These are phyloP conservation scores for Lumnitzera littorea DNA, from an alignment of 345 rosid species.

Conservation along the genomic window DNA sequence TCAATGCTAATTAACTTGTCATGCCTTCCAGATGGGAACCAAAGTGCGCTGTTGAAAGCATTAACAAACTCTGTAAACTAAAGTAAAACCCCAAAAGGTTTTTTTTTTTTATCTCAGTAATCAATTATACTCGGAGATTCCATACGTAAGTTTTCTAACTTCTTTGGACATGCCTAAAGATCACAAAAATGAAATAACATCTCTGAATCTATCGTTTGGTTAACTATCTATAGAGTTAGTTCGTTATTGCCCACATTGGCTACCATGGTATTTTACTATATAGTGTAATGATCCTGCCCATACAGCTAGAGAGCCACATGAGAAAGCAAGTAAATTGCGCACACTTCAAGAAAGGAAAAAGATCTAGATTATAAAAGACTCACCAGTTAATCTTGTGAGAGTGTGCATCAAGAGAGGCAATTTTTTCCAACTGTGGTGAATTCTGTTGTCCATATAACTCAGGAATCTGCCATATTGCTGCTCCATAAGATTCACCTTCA, in stretches of 20 bases:
- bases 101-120: no score
- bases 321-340: no score
- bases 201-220: no score
- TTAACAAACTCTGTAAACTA: conserved; percentile 5
- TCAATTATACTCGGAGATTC: no score
- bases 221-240: no score
- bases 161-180: no score
- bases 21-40: conserved; percentile 87
- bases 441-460: conserved; percentile 81
- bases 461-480: conserved; percentile 95
- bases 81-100: background rate
- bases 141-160: no score
- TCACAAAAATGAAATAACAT: no score
- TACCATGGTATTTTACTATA: no score
- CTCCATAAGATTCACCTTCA: conserved; percentile 77
- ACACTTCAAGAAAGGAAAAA: background rate
- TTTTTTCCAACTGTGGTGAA: conserved; percentile 77
- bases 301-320: no score
- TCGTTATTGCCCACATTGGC: no score
- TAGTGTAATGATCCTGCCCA: no score
- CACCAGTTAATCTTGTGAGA: conserved; percentile 76
- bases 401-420: conserved; percentile 79
- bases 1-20: conserved; percentile 86
- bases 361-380: conserved; percentile 22
- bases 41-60: conserved; percentile 42